Percentiles rank a stretch among this genome's conserved stretches.
These are phyloP conservation scores for Phytophthora rubi DNA, from an alignment of 352 stramenopile genomes.

Conservation along the genomic window DNA sequence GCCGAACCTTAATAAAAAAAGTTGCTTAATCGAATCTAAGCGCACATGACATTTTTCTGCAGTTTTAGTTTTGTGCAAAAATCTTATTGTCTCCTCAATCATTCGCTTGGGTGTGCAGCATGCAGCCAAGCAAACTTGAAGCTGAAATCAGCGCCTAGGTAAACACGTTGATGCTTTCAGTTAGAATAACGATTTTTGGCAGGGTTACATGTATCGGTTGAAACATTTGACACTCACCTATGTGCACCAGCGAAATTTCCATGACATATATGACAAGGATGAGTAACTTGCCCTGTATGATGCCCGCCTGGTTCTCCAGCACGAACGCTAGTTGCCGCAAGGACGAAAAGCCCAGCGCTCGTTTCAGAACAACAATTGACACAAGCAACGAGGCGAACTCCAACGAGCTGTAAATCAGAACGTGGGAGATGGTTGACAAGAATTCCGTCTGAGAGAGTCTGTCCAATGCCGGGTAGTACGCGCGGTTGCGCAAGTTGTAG, in stretches of 20 bases:
- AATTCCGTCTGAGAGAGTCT: no score
- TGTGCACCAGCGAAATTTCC: background rate
- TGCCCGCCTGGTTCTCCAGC: conserved; percentile 14
- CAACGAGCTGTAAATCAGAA: background rate
- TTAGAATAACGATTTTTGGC: background rate
- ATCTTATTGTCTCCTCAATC: background rate
- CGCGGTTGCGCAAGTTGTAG: conserved; percentile 1
- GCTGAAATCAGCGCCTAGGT: conserved; percentile 5
- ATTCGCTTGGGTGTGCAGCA: background rate
- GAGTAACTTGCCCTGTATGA: conserved; percentile 26
- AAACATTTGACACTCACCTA: background rate
- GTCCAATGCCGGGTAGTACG: no score
- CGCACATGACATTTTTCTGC: no score
- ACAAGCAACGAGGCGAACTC: background rate
- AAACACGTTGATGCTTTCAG: background rate
- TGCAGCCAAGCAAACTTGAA: conserved; percentile 5
- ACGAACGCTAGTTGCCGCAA: conserved; percentile 15
- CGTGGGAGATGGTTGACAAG: background rate
- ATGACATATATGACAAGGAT: background rate
- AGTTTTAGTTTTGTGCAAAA: no score
- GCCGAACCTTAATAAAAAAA: no score
- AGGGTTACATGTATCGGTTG: background rate
- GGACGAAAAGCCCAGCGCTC: no score
- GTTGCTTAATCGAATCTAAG: no score
- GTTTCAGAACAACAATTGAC: background rate